Conservation (phyloP, 2,329 filamentous ascomycete species). For the Xenosphaeropsis pyriputrescens region DNA sequence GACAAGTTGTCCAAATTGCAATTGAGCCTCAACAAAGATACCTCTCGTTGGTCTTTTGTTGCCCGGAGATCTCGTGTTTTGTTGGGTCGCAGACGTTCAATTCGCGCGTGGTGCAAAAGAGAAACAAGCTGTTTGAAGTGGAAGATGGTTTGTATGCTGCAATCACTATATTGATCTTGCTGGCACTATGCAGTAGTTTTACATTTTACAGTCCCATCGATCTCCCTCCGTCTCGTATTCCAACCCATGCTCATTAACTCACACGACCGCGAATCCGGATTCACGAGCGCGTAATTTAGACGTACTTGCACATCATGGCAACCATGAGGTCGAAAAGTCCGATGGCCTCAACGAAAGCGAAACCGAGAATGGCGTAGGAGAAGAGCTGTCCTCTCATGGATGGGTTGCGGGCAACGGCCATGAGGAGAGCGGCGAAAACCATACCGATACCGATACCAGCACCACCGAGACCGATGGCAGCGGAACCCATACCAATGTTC, state of each 20-base stretch:
- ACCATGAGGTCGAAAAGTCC: conserved; percentile 83
- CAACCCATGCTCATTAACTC: neutral
- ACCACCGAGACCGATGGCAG: conserved; percentile 84
- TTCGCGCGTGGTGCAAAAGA: no score
- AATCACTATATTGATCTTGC: neutral
- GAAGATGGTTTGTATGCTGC: neutral
- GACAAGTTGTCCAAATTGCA: no score
- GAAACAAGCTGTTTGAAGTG: no score
- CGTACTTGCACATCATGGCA: conserved; percentile 88
- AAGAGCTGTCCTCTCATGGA: conserved; percentile 90
- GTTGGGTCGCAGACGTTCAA: no score
- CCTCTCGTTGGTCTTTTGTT: no score
- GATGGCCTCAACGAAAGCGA: conserved; percentile 88
- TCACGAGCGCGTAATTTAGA: conserved; percentile 19
- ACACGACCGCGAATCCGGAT: neutral
- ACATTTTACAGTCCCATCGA: neutral
- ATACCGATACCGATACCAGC: conserved; percentile 92
- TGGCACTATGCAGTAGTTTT: conserved; percentile 1
- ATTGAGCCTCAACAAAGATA: no score
- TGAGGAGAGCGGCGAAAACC: conserved; percentile 81
- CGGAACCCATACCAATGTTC: conserved; percentile 80
- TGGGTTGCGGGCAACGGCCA: conserved; percentile 86
- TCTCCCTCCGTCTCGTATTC: neutral
- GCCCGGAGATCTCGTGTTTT: no score
- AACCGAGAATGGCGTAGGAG: conserved; percentile 90